Evolutionary conservation across 192 early-diverging fungal genomes (phyloP).

Genomic region (Backusella parvicylindrica): DNA sequence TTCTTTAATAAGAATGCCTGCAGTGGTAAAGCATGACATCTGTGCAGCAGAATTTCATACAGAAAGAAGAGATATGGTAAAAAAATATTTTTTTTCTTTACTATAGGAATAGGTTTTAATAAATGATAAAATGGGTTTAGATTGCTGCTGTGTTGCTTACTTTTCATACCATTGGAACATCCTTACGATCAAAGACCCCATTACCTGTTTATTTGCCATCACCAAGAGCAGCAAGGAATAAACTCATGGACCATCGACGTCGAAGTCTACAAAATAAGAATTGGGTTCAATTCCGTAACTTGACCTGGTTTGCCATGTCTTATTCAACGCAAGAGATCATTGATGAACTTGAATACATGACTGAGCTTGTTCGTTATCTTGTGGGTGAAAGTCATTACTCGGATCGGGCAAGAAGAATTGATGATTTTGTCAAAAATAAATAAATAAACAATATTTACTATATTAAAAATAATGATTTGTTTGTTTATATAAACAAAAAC

Average conservation of each 20-base stretch:
- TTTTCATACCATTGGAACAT: slow-evolving; percentile 70
- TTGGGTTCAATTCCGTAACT: slow-evolving; percentile 25
- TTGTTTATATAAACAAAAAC: no score
- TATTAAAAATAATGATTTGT: background rate
- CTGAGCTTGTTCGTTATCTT: slow-evolving; percentile 26
- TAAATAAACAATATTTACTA: background rate
- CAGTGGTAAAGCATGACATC: slow-evolving; percentile 36
- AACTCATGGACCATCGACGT: slow-evolving; percentile 29
- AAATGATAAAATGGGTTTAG: slow-evolving; percentile 8
- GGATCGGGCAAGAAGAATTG: slow-evolving; percentile 17
- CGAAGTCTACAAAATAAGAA: background rate
- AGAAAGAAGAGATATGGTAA: slow-evolving; percentile 50
- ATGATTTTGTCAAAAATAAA: slow-evolving; percentile 1
- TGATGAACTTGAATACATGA: slow-evolving; percentile 36
- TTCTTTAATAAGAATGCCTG: slow-evolving; percentile 38
- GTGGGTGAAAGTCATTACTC: slow-evolving; percentile 31
- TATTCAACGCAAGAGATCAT: slow-evolving; percentile 38
- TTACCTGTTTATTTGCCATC: slow-evolving; percentile 71
- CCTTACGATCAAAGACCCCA: slow-evolving; percentile 67
- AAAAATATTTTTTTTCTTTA: background rate
- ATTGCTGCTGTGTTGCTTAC: slow-evolving; percentile 62
- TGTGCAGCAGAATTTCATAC: slow-evolving; percentile 33
- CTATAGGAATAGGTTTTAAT: background rate
- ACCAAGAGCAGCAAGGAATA: slow-evolving; percentile 36
- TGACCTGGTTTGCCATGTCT: slow-evolving; percentile 39